These are phyloP conservation scores for Kondoa subrosea DNA, from an alignment of 768 basidiomycete genomes.

Conservation along the genomic window DNA sequence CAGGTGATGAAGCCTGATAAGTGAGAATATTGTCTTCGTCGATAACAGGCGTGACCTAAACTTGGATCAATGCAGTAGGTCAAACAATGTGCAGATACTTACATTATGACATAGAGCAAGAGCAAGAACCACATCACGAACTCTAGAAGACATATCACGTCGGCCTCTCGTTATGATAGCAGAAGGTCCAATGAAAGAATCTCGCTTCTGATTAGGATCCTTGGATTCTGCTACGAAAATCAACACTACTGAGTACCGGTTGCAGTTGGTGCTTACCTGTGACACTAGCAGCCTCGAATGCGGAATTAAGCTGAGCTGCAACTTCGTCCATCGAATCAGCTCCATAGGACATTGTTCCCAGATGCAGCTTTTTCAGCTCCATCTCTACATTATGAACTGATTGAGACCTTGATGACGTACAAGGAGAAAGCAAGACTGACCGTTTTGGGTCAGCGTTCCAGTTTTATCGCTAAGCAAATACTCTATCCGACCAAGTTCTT, in stretches of 20 bases:
- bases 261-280: slow-evolving; percentile 22
- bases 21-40: slow-evolving; percentile 90
- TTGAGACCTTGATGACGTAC: not conserved
- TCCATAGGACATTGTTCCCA: slow-evolving; percentile 96
- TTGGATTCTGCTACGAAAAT: not conserved
- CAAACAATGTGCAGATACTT: slow-evolving; percentile 25
- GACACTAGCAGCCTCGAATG: slow-evolving; percentile 56
- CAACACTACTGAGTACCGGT: not conserved
- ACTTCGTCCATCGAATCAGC: slow-evolving; percentile 99
- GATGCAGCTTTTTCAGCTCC: slow-evolving; percentile 97
- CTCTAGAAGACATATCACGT: slow-evolving; percentile 82
- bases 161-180: slow-evolving; percentile 67
- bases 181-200: slow-evolving; percentile 44
- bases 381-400: slow-evolving; percentile 47
- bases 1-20: slow-evolving; percentile 96
- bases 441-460: slow-evolving; percentile 92
- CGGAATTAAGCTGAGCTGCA: slow-evolving; percentile 67
- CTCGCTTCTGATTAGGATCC: slow-evolving; percentile 29
- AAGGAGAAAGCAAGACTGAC: slow-evolving; percentile 35
- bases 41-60: slow-evolving; percentile 77
- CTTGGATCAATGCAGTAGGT: not conserved
- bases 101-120: slow-evolving; percentile 94
- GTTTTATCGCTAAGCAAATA: slow-evolving; percentile 96
- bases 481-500: slow-evolving; percentile 86
- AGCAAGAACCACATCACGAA: slow-evolving; percentile 80